Base-by-base conservation (phyloP, 2,329 filamentous ascomycete species). In the Colletotrichum spinosum region DNA sequence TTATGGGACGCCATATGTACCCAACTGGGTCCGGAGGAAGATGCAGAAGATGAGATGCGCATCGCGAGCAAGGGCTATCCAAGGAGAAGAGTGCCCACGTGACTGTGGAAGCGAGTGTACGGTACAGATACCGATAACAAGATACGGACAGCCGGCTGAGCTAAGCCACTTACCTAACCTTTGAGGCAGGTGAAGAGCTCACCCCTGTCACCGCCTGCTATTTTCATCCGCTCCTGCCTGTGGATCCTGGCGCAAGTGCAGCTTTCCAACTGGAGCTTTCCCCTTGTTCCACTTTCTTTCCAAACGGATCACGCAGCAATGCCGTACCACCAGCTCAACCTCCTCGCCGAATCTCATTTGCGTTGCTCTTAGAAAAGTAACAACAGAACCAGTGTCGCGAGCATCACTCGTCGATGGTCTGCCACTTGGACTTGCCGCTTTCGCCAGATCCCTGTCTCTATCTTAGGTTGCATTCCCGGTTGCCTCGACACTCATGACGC, bases 401-500 rank as follows among this genome's bases (percentile, higher is more conserved):
- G 3, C 8, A 35, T 17, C 12, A 13, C 11, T 13, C 35, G 12
- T 39, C 51, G 49, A 55, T 61, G 55, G 45, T 17, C 17, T 37
- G 38, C 54, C 38, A 39, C 41, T 45, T 37, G 3, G 45, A 34
- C 58, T 45, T 51, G 49, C 13, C 17, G 38, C 33, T 56, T 42
- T 37, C 54, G 39, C 53, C 45, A 51, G 54, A 49, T 33, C 33
- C 41, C 54, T 51, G 33, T 55, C 48, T 11, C 55, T n/a, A 33
- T 42, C 37, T 33, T 38, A 55, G 55, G 46, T 42, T 35, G 39
- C 37, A 52, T 39, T 5, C 35, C 15, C 41, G 17, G 13, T 13
- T 44, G 25, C 39, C 38, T 8, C 46, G 52, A 60, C 17, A 52
- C 52, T 34, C 55, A 69, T 68, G 67, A 68, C 67, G 57, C 58